phyloP scores from a whole-genome alignment of 139 green algal species.

The Pedinophyceae sp. region DNA sequence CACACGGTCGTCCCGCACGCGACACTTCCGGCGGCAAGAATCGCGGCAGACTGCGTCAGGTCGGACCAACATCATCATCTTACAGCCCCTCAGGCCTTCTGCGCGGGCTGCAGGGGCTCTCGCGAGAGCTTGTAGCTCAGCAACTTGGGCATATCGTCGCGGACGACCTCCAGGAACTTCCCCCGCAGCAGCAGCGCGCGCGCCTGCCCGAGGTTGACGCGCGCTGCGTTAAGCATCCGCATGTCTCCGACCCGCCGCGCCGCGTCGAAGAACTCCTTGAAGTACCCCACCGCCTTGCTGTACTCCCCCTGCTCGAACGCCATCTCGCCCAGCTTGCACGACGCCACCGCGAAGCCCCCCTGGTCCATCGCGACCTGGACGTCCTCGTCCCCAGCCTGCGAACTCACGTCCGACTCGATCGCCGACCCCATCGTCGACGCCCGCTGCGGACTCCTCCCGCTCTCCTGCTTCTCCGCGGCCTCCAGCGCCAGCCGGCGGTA shows the following conservation, averaged over 20 bases:
- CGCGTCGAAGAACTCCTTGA: conserved; percentile 19
- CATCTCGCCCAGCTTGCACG: conserved; percentile 14
- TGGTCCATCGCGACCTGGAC: conserved; percentile 16
- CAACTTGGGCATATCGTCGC: conserved; percentile 3
- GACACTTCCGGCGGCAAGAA: too few species aligned
- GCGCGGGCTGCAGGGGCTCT: too few species aligned
- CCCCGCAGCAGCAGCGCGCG: background rate
- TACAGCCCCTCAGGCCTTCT: too few species aligned
- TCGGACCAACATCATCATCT: too few species aligned
- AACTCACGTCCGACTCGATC: conserved; percentile 7
- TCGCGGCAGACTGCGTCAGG: too few species aligned
- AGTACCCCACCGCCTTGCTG: conserved; percentile 7
- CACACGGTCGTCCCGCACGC: too few species aligned
- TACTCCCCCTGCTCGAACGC: conserved; percentile 9
- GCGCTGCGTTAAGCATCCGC: conserved; percentile 5
- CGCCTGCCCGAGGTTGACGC: conserved; percentile 8
- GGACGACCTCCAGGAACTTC: conserved; percentile 6
- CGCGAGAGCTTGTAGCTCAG: conserved; percentile 9
- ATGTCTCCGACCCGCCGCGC: conserved; percentile 1
- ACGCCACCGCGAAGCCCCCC: conserved; percentile 11
- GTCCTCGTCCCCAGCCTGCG: conserved; percentile 7
- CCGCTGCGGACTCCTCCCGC: too few species aligned
- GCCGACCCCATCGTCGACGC: conserved; percentile 1
- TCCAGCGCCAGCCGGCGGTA: too few species aligned
- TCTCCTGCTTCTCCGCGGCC: too few species aligned